Evolutionary conservation across 257 asterid species (phyloP).

Genomic region (Solanum etuberosum): DNA sequence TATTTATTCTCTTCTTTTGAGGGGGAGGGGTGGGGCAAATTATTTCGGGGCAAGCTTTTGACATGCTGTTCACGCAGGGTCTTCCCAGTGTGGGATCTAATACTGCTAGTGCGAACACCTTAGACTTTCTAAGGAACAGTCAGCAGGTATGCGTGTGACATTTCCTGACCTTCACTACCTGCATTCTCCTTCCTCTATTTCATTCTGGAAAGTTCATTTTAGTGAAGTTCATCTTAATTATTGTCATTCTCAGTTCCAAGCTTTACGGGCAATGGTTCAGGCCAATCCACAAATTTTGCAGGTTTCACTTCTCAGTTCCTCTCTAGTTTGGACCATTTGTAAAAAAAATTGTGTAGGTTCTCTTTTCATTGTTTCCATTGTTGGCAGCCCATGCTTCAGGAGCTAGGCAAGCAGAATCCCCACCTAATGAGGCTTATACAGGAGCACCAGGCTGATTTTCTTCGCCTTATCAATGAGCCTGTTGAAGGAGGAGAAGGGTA

Average conservation of each 20-base stretch:
- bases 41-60: neutral
- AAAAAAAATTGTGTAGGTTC: neutral
- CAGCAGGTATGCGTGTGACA: slow-evolving; percentile 39
- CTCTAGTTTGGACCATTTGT: neutral
- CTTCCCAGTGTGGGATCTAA: slow-evolving; percentile 49
- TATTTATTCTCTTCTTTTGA: neutral
- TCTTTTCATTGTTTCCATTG: slow-evolving; percentile 6
- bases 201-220: neutral
- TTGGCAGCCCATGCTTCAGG: slow-evolving; percentile 87
- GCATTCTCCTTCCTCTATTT: neutral
- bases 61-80: slow-evolving; percentile 31
- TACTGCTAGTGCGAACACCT: slow-evolving; percentile 50
- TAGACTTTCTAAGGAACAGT: slow-evolving; percentile 68
- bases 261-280: slow-evolving; percentile 72
- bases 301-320: slow-evolving; percentile 3
- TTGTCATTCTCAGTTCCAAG: slow-evolving; percentile 53
- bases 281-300: slow-evolving; percentile 76
- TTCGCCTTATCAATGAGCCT: slow-evolving; percentile 80
- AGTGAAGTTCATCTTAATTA: neutral
- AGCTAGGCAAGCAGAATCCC: slow-evolving; percentile 81
- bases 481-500: slow-evolving; percentile 80
- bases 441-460: slow-evolving; percentile 78
- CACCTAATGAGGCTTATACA: slow-evolving; percentile 63
- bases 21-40: neutral
- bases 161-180: neutral